phyloP scores from a whole-genome alignment of 495 filamentous ascomycete genomes.

The Copromyces sp. region DNA sequence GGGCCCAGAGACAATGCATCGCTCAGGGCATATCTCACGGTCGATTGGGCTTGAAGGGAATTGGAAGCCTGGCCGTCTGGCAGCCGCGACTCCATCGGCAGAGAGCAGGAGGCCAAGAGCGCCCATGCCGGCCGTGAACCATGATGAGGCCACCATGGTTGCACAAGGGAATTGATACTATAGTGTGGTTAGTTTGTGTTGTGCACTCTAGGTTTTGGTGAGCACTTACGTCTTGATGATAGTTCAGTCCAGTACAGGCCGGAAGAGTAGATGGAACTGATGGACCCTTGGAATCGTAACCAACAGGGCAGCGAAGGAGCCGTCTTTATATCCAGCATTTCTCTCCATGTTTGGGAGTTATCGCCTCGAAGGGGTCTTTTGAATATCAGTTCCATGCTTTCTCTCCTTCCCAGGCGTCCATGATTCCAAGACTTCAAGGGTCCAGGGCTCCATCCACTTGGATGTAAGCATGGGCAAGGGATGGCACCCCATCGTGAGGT shows the following conservation, averaged over 20 bases:
- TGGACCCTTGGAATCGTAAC: neutral
- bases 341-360: neutral
- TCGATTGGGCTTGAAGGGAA: neutral
- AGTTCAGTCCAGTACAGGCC: neutral
- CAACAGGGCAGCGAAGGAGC: neutral
- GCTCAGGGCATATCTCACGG: conserved; percentile 18
- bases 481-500: neutral
- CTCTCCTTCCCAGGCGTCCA: too few relatives aligned
- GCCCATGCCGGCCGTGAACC: neutral
- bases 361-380: neutral
- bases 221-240: neutral
- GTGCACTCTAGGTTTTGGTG: too few relatives aligned
- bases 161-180: neutral
- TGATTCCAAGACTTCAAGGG: too few relatives aligned
- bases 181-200: neutral
- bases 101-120: neutral
- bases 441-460: neutral
- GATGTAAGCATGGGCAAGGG: neutral
- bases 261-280: neutral
- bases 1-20: conserved; percentile 23
- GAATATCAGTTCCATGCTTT: neutral
- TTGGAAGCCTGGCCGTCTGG: neutral
- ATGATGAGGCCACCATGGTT: neutral
- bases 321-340: neutral
- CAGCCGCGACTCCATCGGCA: neutral